Conservation (phyloP, 371 early-diverging fungal species). For the Circinella umbellata region DNA sequence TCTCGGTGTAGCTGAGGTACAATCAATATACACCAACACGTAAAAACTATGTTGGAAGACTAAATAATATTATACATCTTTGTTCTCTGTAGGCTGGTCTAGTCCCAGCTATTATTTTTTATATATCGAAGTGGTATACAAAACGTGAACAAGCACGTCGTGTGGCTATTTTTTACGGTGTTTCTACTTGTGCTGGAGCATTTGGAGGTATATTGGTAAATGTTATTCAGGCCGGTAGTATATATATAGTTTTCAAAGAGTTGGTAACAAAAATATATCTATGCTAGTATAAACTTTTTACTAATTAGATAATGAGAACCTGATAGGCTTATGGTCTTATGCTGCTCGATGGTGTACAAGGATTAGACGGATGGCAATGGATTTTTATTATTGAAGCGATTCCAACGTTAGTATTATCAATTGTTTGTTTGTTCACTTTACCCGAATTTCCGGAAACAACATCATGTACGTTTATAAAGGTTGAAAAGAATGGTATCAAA, state of each 20-base stretch:
- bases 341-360: conserved; percentile 57
- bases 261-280: neutral
- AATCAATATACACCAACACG: too few species aligned
- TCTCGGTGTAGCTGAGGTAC: conserved; percentile 62
- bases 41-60: too few species aligned
- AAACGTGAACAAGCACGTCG: conserved; percentile 72
- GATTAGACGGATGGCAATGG: conserved; percentile 67
- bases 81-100: conserved; percentile 4
- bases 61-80: neutral
- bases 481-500: neutral
- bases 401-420: conserved; percentile 65
- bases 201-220: conserved; percentile 57
- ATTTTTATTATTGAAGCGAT: conserved; percentile 80
- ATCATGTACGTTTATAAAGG: conserved; percentile 36
- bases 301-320: neutral
- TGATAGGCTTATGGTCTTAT: conserved; percentile 58
- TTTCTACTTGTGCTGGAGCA: conserved; percentile 70
- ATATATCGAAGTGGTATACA: conserved; percentile 54
- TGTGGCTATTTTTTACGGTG: conserved; percentile 69
- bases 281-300: neutral
- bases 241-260: neutral
- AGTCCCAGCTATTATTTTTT: conserved; percentile 42
- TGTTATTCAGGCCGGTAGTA: neutral
- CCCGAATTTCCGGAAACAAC: conserved; percentile 77
- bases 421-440: conserved; percentile 61